Percentiles rank a stretch among this genome's conserved stretches.
Conservation (phyloP, 148 eudicot species). For the Silene uniflora region DNA sequence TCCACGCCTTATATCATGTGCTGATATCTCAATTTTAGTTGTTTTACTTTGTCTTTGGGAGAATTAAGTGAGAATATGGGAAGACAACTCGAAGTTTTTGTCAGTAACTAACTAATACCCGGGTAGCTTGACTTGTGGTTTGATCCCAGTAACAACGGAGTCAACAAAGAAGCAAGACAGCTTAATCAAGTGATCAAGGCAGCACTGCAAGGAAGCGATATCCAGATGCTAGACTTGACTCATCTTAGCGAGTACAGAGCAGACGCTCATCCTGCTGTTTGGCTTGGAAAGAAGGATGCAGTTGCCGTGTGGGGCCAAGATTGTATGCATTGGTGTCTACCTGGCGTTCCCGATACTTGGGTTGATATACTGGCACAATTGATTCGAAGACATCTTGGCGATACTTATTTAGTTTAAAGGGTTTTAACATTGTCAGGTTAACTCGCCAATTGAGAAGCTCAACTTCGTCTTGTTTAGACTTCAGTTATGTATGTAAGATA, state of each 20-base stretch:
- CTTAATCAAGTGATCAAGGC: conserved; percentile 56
- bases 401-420: background rate
- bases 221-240: conserved; percentile 58
- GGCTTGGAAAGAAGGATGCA: conserved; percentile 92
- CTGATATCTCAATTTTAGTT: too few relatives aligned
- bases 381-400: conserved; percentile 26
- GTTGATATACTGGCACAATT: conserved; percentile 69
- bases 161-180: conserved; percentile 84
- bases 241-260: conserved; percentile 89
- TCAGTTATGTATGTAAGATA: background rate
- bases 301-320: conserved; percentile 98
- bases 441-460: background rate
- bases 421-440: background rate
- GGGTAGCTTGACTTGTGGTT: conserved; percentile 90
- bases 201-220: conserved; percentile 53
- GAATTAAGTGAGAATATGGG: background rate
- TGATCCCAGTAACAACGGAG: conserved; percentile 84
- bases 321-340: conserved; percentile 99
- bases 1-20: too few relatives aligned
- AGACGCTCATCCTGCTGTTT: conserved; percentile 93
- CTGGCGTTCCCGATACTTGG: conserved; percentile 97
- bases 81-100: background rate
- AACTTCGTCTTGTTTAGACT: background rate
- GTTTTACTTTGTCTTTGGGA: too few relatives aligned
- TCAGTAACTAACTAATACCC: conserved; percentile 25